Evolutionary conservation across 2,329 filamentous ascomycete genomes (phyloP).

Genomic region (Aureobasidium mangrovei): DNA sequence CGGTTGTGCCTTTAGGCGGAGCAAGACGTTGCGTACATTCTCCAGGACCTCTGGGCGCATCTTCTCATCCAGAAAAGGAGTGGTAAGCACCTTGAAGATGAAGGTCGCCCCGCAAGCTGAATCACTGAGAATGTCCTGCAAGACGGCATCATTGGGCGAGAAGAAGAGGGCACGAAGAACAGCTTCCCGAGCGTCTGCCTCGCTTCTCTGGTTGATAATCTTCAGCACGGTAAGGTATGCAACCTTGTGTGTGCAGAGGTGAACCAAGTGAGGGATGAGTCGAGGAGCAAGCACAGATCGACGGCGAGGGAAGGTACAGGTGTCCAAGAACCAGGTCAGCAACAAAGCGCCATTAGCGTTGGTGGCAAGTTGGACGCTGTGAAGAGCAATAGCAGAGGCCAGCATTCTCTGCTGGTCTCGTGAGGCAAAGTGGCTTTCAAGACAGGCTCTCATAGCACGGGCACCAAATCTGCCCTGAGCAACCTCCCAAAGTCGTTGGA

Average conservation of each 20-base stretch:
- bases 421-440: conserved; percentile 90
- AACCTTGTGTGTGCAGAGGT: conserved; percentile 97
- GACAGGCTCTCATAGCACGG: conserved; percentile 88
- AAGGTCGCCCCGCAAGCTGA: conserved; percentile 87
- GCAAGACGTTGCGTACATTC: conserved; percentile 80
- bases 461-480: conserved; percentile 89
- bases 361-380: conserved; percentile 91
- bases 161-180: conserved; percentile 91
- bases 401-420: conserved; percentile 95
- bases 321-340: conserved; percentile 96
- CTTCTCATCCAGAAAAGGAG: conserved; percentile 90
- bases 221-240: conserved; percentile 95
- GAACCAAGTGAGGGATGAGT: conserved; percentile 84
- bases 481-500: conserved; percentile 87
- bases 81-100: conserved; percentile 97
- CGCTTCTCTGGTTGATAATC: conserved; percentile 95
- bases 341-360: conserved; percentile 92
- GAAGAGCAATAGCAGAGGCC: conserved; percentile 86
- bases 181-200: conserved; percentile 81
- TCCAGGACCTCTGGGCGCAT: conserved; percentile 83
- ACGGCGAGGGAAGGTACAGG: conserved; percentile 87
- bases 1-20: conserved; percentile 85
- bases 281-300: conserved; percentile 86
- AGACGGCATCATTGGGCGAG: conserved; percentile 70
- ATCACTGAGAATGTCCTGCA: conserved; percentile 86